phyloP scores from a whole-genome alignment of 352 stramenopile species.

The Hyphochytrium catenoides region DNA sequence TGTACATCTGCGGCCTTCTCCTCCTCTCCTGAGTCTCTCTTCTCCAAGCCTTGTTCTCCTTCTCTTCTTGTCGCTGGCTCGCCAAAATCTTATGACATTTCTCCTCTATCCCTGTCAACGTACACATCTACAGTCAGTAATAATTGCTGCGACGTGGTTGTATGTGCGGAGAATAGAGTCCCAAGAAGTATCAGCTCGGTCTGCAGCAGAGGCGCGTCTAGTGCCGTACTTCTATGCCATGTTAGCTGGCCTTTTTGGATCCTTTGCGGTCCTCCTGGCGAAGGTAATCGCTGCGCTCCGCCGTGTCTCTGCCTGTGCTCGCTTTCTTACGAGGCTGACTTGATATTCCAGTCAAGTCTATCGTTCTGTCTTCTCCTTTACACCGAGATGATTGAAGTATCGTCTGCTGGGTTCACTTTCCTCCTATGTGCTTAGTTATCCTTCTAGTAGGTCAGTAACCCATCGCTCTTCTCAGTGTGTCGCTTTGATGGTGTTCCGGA shows the following conservation, averaged over 20 bases:
- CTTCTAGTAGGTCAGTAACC: not conserved
- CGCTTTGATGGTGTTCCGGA: conserved; percentile 47
- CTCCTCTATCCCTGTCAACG: conserved; percentile 21
- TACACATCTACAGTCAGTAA: no score
- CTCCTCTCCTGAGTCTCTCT: not conserved
- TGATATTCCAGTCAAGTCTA: not conserved
- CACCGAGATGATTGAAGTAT: not conserved
- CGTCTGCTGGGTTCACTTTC: no score
- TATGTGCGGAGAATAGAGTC: no score
- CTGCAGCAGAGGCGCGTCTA: no score
- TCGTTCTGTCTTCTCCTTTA: not conserved
- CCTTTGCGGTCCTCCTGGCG: conserved; percentile 44
- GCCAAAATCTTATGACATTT: conserved; percentile 27
- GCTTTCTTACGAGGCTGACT: no score
- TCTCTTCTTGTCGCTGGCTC: conserved; percentile 38
- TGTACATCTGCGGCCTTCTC: not conserved
- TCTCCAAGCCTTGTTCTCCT: conserved; percentile 25
- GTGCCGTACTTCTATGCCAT: conserved; percentile 52
- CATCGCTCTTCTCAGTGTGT: conserved; percentile 18
- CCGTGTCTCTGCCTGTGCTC: no score
- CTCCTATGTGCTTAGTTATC: not conserved
- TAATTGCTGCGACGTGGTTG: no score
- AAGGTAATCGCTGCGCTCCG: conserved; percentile 20
- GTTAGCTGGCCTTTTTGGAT: conserved; percentile 48
- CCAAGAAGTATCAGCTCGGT: no score